Base-by-base conservation (phyloP, 179 eudicot species). In the Spinacia oleracea region DNA sequence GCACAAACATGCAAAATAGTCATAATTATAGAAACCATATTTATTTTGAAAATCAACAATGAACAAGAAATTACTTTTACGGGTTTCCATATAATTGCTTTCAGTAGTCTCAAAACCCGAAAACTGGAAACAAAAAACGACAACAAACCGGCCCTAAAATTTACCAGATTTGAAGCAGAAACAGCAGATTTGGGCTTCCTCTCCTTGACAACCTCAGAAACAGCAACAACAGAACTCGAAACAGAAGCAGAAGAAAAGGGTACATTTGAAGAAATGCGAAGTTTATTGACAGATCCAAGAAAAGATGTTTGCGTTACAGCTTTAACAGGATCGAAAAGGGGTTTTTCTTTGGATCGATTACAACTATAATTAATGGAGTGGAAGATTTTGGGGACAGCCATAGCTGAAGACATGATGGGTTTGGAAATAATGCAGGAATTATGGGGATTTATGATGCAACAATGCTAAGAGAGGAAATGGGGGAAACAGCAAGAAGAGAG, bases 121-220 rank as follows among this genome's bases (percentile, higher is more conserved):
- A 60, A 27, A 27, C 58, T 15, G 53, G 15, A 48, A 48, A 48
- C 51, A 46, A 51, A 51, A 50, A 60, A 60, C 12, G 34, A 23
- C 10, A 60, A 60, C 6, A 16, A 60, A 27, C 6, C 10, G 58
- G 23, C 65, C 1, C 8, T 60, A 72, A 50, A 81, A 34, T 10
- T 45, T 83, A 91, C 97, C 89, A 86, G 87, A 89, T 87, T 88
- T 38, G 90, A 74, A 32, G 76, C 3, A 11, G 96, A 73, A 23
- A 83, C 60, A 35, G 73, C 29, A 70, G 87, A 65, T 72, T 88
- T 85, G 73, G 79, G 18, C 83, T 81, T 90, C 66, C 82, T 87
- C 76, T 84, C 89, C 88, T 86, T 87, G 81, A 89, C 88, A 63
- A 76, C 86, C 65, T 89, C 91, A 53, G 96, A 79, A 50, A 83